phyloP scores from a whole-genome alignment of 1,284 basidiomycete genomes.

The Trichosporon faecale region DNA sequence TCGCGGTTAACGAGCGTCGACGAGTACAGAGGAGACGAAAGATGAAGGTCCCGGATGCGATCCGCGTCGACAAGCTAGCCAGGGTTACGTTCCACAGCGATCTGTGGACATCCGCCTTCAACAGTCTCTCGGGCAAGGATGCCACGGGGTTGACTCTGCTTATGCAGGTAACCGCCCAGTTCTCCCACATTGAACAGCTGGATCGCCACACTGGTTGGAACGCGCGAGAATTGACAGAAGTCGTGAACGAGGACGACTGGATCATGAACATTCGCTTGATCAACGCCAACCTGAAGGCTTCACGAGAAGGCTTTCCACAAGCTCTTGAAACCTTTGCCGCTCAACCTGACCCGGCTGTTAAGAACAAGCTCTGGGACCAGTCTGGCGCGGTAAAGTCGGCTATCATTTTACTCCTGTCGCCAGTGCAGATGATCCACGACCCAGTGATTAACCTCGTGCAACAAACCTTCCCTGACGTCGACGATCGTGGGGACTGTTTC shows the following conservation, averaged over 20 bases:
- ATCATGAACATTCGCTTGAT: constrained; percentile 51
- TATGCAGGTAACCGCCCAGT: constrained; percentile 59
- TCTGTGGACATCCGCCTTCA: constrained; percentile 68
- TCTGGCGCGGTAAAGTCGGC: constrained; percentile 57
- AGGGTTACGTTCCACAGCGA: constrained; percentile 55
- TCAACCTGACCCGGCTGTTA: constrained; percentile 54
- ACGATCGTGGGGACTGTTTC: constrained; percentile 80
- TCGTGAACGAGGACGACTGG: constrained; percentile 45
- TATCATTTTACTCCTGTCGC: constrained; percentile 72
- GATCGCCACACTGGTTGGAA: constrained; percentile 46
- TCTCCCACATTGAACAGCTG: constrained; percentile 66
- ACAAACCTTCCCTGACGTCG: constrained; percentile 79
- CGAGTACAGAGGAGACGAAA: constrained; percentile 21
- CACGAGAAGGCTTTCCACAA: constrained; percentile 64
- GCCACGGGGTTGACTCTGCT: constrained; percentile 60
- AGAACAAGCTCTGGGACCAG: constrained; percentile 59
- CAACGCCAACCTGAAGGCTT: constrained; percentile 60
- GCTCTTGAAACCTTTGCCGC: constrained; percentile 64
- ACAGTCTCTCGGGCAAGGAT: constrained; percentile 61
- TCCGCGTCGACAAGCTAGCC: constrained; percentile 32
- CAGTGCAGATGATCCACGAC: constrained; percentile 67
- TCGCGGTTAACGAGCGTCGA: constrained; percentile 33
- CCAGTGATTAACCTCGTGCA: constrained; percentile 72
- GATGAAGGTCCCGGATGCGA: constrained; percentile 20
- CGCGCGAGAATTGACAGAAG: constrained; percentile 37